Conservation (phyloP, 140 eudicot genomes). For the Ambrosia hybrid region DNA sequence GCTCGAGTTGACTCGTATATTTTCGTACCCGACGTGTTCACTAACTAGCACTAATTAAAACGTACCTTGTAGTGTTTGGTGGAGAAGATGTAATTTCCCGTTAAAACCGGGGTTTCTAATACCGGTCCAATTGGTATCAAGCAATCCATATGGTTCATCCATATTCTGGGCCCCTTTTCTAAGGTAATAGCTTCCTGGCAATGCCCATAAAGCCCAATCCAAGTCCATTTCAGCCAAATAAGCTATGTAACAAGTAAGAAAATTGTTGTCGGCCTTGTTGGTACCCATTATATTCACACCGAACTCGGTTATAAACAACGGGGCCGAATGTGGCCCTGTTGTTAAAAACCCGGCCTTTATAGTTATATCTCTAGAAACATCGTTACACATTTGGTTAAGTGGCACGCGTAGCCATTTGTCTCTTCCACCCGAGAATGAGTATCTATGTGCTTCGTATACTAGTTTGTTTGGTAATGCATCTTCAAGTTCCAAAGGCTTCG, state of each 20-base stretch:
- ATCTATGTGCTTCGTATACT: constrained; percentile 48
- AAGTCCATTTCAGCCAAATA: constrained; percentile 44
- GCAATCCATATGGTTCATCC: constrained; percentile 52
- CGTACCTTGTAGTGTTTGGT: constrained; percentile 43
- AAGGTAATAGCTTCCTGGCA: constrained; percentile 51
- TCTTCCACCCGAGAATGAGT: constrained; percentile 32
- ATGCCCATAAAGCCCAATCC: constrained; percentile 63
- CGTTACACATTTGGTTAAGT: constrained; percentile 36
- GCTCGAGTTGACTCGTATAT: background rate
- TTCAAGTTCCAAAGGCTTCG: constrained; percentile 24
- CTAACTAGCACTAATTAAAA: background rate
- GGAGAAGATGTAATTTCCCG: constrained; percentile 25
- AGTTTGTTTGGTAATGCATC: constrained; percentile 20
- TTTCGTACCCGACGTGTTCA: background rate
- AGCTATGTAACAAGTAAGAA: constrained; percentile 45
- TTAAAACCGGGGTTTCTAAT: constrained; percentile 38
- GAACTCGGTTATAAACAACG: constrained; percentile 49
- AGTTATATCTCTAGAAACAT: constrained; percentile 17
- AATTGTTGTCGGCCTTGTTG: constrained; percentile 23
- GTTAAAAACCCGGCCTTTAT: constrained; percentile 31
- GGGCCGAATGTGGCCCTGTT: constrained; percentile 27
- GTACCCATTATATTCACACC: constrained; percentile 42
- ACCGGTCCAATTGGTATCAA: constrained; percentile 35
- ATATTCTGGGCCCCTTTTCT: constrained; percentile 36
- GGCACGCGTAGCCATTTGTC: constrained; percentile 30